Evolutionary conservation across 768 basidiomycete genomes (phyloP).

Genomic region (Galerina sulciceps): DNA sequence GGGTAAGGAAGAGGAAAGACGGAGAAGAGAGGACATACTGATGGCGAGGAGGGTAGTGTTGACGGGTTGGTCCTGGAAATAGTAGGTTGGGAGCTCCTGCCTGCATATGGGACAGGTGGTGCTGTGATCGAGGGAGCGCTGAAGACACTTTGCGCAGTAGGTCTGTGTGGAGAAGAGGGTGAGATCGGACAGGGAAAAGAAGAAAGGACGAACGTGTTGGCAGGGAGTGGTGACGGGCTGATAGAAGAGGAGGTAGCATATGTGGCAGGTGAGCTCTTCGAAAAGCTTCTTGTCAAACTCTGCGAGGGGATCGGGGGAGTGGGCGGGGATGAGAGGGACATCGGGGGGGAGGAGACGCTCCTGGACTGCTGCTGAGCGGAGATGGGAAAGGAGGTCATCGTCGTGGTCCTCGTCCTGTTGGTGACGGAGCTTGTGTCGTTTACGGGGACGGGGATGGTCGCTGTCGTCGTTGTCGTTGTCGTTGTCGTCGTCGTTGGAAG

Average conservation of each 20-base stretch:
- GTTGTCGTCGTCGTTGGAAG: too few relatives aligned
- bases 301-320: slow-evolving; percentile 26
- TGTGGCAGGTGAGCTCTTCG: slow-evolving; percentile 84
- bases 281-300: slow-evolving; percentile 66
- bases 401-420: slow-evolving; percentile 26
- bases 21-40: slow-evolving; percentile 44
- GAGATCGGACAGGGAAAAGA: slow-evolving; percentile 10
- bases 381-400: slow-evolving; percentile 42
- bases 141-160: slow-evolving; percentile 88
- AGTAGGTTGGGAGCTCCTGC: slow-evolving; percentile 73
- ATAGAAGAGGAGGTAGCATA: slow-evolving; percentile 84
- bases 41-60: slow-evolving; percentile 77
- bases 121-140: slow-evolving; percentile 88
- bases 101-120: slow-evolving; percentile 86
- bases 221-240: slow-evolving; percentile 93
- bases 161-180: slow-evolving; percentile 53
- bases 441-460: slow-evolving; percentile 26
- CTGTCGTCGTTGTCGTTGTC: slow-evolving; percentile 21
- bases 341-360: slow-evolving; percentile 33
- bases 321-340: slow-evolving; percentile 32
- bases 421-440: slow-evolving; percentile 30
- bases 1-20: slow-evolving; percentile 5
- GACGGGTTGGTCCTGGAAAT: slow-evolving; percentile 79
- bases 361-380: slow-evolving; percentile 33
- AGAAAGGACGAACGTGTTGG: slow-evolving; percentile 74